Evolutionary conservation across 73 alveolate genomes (phyloP).

Genomic region (Paramecium tetraurelia): DNA sequence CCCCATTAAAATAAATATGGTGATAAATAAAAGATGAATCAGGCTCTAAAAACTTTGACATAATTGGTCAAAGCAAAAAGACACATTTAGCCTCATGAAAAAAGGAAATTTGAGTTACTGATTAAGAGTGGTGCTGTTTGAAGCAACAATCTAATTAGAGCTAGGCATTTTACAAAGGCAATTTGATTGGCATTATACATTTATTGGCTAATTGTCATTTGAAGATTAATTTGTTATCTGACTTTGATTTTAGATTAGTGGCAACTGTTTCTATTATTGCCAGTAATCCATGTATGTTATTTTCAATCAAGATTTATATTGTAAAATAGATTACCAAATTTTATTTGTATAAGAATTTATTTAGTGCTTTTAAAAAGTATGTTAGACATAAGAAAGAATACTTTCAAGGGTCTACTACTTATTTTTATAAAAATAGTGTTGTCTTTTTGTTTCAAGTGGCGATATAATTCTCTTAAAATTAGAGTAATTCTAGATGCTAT

Average conservation of each 20-base stretch:
- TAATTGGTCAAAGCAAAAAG: constrained; percentile 47
- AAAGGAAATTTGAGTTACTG: constrained; percentile 56
- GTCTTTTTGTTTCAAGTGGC: not conserved
- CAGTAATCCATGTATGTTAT: constrained; percentile 67
- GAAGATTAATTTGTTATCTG: not conserved
- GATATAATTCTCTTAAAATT: not conserved
- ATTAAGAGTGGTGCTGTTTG: constrained; percentile 53
- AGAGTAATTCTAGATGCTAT: not conserved
- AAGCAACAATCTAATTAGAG: constrained; percentile 67
- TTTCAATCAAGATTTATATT: constrained; percentile 72
- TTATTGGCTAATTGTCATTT: not conserved
- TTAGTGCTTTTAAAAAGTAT: constrained; percentile 51
- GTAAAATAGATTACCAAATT: constrained; percentile 76
- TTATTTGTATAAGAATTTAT: constrained; percentile 54
- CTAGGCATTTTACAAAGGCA: constrained; percentile 80
- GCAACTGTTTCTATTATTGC: constrained; percentile 53
- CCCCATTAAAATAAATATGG: constrained; percentile 75
- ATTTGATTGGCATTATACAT: constrained; percentile 59
- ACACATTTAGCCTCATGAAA: constrained; percentile 47
- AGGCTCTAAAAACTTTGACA: constrained; percentile 8
- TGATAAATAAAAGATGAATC: constrained; percentile 26
- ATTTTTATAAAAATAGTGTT: constrained; percentile 51
- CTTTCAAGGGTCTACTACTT: constrained; percentile 62
- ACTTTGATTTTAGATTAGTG: not conserved
- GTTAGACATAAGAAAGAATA: constrained; percentile 46